A percentile compares a stretch with the other conserved stretches of the same genome.
phyloP scores from a whole-genome alignment of 2,329 filamentous ascomycete species.

The Myriosclerotinia curreyana region DNA sequence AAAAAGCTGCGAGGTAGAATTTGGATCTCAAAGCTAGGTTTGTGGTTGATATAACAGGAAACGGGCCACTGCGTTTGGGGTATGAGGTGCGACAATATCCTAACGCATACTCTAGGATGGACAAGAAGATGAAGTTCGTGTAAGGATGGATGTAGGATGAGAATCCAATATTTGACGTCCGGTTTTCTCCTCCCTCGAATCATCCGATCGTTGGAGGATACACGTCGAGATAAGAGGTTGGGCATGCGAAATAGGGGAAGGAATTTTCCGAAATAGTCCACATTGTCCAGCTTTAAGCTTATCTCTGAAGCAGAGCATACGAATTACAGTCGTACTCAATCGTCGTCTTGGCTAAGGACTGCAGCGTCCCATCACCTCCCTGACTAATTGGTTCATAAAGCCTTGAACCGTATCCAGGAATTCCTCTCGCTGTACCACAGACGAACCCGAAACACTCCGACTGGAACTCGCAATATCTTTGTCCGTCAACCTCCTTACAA shows the following conservation, averaged over 20 bases:
- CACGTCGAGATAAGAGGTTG: neutral
- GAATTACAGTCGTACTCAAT: neutral
- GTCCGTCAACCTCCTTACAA: slow-evolving; percentile 8
- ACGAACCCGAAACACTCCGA: slow-evolving; percentile 7
- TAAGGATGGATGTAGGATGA: neutral
- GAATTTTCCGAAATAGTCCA: neutral
- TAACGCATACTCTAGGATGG: neutral
- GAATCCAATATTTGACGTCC: neutral
- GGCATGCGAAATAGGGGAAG: neutral
- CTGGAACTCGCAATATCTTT: slow-evolving; percentile 11
- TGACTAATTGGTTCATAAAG: slow-evolving; percentile 19
- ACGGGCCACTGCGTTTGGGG: neutral
- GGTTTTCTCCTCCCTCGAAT: neutral
- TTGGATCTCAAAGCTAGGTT: neutral
- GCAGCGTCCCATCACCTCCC: slow-evolving; percentile 12
- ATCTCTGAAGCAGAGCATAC: slow-evolving; percentile 2
- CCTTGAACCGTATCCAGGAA: slow-evolving; percentile 18
- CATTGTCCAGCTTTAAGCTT: neutral
- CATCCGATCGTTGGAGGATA: neutral
- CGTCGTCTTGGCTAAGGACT: slow-evolving; percentile 8
- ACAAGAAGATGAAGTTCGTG: neutral
- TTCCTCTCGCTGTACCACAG: slow-evolving; percentile 13
- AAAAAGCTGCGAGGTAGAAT: neutral
- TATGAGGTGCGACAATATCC: neutral
- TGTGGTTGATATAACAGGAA: too few species aligned